A percentile compares a stretch with the other conserved stretches of the same genome.
Evolutionary conservation across 306 rosid species (phyloP).

Genomic region (Mucuna pruriens): DNA sequence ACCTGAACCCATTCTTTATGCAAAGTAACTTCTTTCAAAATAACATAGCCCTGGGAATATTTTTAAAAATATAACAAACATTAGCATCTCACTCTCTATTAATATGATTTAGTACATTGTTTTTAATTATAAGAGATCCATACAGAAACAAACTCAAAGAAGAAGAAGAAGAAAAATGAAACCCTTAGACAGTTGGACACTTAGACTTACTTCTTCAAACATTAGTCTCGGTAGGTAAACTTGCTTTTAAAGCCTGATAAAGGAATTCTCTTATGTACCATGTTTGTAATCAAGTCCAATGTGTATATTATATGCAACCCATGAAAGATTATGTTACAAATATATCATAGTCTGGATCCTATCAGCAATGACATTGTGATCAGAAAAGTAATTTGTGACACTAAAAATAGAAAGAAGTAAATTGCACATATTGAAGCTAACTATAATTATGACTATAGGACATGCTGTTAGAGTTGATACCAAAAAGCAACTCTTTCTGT

Average conservation of each 20-base stretch:
- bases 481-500: neutral
- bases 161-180: neutral
- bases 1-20: conserved; percentile 83
- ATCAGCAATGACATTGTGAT: conserved; percentile 11
- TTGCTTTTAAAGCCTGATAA: neutral
- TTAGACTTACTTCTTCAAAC: conserved; percentile 14
- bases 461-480: neutral
- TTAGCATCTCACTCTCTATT: conserved; percentile 40
- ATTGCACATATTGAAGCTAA: conserved; percentile 21
- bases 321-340: conserved; percentile 19
- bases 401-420: conserved; percentile 3
- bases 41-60: conserved; percentile 56
- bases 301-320: conserved; percentile 3
- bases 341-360: neutral
- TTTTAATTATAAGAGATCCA: conserved; percentile 11
- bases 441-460: neutral
- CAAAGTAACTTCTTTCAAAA: conserved; percentile 41
- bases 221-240: neutral
- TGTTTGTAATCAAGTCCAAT: conserved; percentile 25
- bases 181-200: neutral
- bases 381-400: conserved; percentile 27
- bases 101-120: neutral
- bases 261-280: neutral
- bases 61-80: conserved; percentile 32
- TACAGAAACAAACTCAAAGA: conserved; percentile 4